phyloP scores from a whole-genome alignment of 495 filamentous ascomycete genomes.

The Tuber indicum region DNA sequence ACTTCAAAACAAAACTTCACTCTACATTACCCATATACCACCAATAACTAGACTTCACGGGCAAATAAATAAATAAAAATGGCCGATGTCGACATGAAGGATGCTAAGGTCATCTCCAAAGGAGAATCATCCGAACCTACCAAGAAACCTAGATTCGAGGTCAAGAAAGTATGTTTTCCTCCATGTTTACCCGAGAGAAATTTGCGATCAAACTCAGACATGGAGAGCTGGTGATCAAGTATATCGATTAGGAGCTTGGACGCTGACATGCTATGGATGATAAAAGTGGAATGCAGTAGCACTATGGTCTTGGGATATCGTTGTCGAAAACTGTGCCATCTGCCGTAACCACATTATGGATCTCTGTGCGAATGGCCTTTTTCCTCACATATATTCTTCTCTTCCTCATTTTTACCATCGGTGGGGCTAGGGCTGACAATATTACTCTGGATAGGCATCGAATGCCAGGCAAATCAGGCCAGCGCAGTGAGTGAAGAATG shows the following conservation, averaged over 20 bases:
- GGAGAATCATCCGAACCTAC: conserved; percentile 51
- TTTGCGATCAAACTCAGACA: background rate
- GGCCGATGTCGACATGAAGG: conserved; percentile 95
- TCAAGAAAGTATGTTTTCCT: conserved; percentile 73
- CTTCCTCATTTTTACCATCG: background rate
- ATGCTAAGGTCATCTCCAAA: conserved; percentile 51
- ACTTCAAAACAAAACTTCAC: background rate
- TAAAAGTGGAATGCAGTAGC: conserved; percentile 97
- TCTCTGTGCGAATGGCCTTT: conserved; percentile 59
- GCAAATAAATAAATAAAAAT: conserved; percentile 49
- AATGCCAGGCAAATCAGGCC: conserved; percentile 99
- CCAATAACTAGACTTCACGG: background rate
- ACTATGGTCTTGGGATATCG: conserved; percentile 99
- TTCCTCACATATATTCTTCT: background rate
- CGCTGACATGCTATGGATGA: conserved; percentile 23
- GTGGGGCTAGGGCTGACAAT: conserved; percentile 24
- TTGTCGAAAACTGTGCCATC: conserved; percentile 99
- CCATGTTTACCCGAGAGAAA: background rate
- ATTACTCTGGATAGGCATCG: conserved; percentile 61
- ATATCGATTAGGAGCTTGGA: background rate
- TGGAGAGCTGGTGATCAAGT: background rate
- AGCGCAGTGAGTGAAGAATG: conserved; percentile 96
- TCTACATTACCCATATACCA: background rate
- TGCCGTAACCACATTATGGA: conserved; percentile 99
- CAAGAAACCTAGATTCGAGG: conserved; percentile 90